Conservation (phyloP, 495 filamentous ascomycete genomes). For the Podospora didyma region DNA sequence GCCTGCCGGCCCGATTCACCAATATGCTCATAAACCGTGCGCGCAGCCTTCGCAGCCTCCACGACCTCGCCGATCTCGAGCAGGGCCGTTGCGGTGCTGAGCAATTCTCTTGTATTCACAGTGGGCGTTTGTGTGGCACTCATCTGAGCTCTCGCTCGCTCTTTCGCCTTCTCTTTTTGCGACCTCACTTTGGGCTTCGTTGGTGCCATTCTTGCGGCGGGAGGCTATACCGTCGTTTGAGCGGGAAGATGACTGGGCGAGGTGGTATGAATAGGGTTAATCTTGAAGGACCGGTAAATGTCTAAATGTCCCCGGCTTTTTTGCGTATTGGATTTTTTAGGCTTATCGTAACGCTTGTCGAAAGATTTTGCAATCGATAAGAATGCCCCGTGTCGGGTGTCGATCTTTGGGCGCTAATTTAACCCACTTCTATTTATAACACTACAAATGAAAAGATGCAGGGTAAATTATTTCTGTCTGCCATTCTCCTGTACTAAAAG, state of each 20-base stretch:
- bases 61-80: conserved; percentile 68
- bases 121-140: conserved; percentile 16
- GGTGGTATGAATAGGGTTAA: too few species aligned
- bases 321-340: neutral
- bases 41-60: conserved; percentile 61
- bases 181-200: conserved; percentile 41
- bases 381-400: too few species aligned
- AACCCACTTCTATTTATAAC: too few species aligned
- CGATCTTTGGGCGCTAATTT: too few species aligned
- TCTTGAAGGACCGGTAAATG: neutral
- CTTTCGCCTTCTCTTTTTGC: conserved; percentile 26
- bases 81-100: conserved; percentile 63
- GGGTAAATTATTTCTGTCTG: too few species aligned
- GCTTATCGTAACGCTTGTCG: too few species aligned
- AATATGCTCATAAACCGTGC: conserved; percentile 54
- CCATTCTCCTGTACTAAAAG: too few species aligned
- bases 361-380: too few species aligned
- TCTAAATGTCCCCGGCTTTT: neutral
- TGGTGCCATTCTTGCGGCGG: conserved; percentile 36
- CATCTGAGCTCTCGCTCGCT: conserved; percentile 25
- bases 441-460: too few species aligned
- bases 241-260: neutral
- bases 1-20: conserved; percentile 32
- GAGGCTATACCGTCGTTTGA: neutral
- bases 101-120: conserved; percentile 38